These are phyloP conservation scores for Coniosporium uncinatum DNA, from an alignment of 2,329 filamentous ascomycete genomes.

Conservation along the genomic window DNA sequence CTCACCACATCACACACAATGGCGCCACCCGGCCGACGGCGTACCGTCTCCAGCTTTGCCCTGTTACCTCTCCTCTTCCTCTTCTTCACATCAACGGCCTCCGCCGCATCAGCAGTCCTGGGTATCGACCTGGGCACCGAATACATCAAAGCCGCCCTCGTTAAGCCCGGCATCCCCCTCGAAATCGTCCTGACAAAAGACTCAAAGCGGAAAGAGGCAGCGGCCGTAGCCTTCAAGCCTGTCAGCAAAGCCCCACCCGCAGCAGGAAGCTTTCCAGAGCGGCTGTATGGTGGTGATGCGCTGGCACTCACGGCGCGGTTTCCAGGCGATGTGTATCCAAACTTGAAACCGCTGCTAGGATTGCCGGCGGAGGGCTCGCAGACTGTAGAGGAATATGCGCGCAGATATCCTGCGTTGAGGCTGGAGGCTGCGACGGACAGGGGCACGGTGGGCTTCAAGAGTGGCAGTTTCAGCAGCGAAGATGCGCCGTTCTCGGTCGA, in stretches of 20 bases:
- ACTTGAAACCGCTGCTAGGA: conserved; percentile 88
- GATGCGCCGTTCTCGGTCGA: conserved; percentile 68
- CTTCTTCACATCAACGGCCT: conserved; percentile 49
- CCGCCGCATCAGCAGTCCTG: conserved; percentile 70
- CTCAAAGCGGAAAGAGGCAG: conserved; percentile 91
- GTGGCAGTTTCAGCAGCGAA: conserved; percentile 65
- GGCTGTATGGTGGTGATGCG: conserved; percentile 89
- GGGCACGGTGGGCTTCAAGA: conserved; percentile 74
- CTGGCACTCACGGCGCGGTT: conserved; percentile 82
- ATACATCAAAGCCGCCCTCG: conserved; percentile 93
- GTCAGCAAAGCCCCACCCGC: conserved; percentile 49
- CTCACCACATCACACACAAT: conserved; percentile 24
- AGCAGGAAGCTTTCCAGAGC: conserved; percentile 63
- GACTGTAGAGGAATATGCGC: conserved; percentile 63
- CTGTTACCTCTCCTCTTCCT: conserved; percentile 45
- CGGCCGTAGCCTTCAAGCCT: conserved; percentile 92
- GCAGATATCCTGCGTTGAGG: conserved; percentile 73
- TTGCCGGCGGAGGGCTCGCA: conserved; percentile 51
- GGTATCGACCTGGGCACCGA: conserved; percentile 94
- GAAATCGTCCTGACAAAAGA: conserved; percentile 98
- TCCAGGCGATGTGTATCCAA: conserved; percentile 90
- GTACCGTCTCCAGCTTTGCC: conserved; percentile 32
- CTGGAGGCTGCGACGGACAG: conserved; percentile 50
- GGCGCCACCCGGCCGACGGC: conserved; percentile 39
- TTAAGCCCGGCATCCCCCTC: conserved; percentile 95